Percentiles rank a stretch among this genome's conserved stretches.
Conservation (phyloP, 1,139 yeast genomes). For the Yamadazyma triangularis region DNA sequence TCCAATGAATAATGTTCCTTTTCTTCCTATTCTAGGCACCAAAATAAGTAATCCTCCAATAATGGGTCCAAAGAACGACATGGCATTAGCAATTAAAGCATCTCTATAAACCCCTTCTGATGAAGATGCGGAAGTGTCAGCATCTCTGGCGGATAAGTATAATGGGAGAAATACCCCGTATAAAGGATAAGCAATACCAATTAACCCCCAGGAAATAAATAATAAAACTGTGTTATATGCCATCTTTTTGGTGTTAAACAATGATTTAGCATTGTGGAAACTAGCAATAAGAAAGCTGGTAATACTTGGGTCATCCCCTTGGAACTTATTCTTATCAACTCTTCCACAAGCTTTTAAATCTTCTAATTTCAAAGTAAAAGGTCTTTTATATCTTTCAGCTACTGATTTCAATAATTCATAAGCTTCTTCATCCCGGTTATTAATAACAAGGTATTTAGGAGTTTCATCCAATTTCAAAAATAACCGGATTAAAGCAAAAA, state of each 20-base stretch:
- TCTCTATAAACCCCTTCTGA: slow-evolving; percentile 43
- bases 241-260: slow-evolving; percentile 35
- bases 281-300: slow-evolving; percentile 12
- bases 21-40: slow-evolving; percentile 46
- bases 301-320: slow-evolving; percentile 13
- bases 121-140: slow-evolving; percentile 28
- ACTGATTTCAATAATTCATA: slow-evolving; percentile 21
- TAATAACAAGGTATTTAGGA: slow-evolving; percentile 29
- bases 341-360: slow-evolving; percentile 22
- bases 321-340: slow-evolving; percentile 15
- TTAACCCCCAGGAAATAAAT: slow-evolving; percentile 42
- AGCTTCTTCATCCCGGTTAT: slow-evolving; percentile 30
- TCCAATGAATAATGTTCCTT: slow-evolving; percentile 54
- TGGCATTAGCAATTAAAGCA: slow-evolving; percentile 44
- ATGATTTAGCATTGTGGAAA: slow-evolving; percentile 21
- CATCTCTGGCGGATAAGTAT: slow-evolving; percentile 44
- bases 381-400: slow-evolving; percentile 24
- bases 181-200: slow-evolving; percentile 51
- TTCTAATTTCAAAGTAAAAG: slow-evolving; percentile 24
- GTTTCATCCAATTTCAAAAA: slow-evolving; percentile 27
- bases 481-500: slow-evolving; percentile 22
- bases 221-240: slow-evolving; percentile 36
- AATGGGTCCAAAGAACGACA: slow-evolving; percentile 53
- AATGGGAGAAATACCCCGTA: slow-evolving; percentile 47
- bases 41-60: slow-evolving; percentile 44